Base-by-base conservation (phyloP, 2,329 filamentous ascomycete genomes). In the Phoma herbarum region DNA sequence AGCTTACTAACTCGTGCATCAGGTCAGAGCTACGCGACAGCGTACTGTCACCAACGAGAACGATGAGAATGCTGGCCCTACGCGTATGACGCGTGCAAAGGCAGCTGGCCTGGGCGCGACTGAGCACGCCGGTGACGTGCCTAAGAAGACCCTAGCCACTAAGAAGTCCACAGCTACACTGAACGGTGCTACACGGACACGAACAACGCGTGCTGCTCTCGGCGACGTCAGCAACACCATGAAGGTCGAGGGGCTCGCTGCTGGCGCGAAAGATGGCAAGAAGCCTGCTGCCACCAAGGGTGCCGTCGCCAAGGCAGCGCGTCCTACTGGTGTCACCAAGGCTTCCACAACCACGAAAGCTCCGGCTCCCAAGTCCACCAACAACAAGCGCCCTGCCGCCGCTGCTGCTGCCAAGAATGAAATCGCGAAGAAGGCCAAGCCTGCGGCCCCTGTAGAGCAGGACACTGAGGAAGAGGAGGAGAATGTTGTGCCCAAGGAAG, bases 211-310 rank as follows among this genome's bases (percentile, higher is more conserved):
- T 74, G 86, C 90, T 70, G 93, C 92, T 47, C 85, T 99, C 35
- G 93, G 91, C 58, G 95, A 99, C 82, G 90, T 97, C 69, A 98
- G 93, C 86, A 99, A 99, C 81, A 90, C 96, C 64, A 88, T 88
- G 70, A 98, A 97, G 78, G 85, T 85, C 46, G 90, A 91, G 20
- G 60, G 52, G 33, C 61, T 65, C 16, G 72, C 67, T 61, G 67
- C 65, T 46, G 70, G 55, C 52, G 83, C 79, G 6, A 81, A 79
- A 57, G 79, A 78, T 70, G 86, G 84, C 67, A 96, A 96, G 84
- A 97, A 96, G 84, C 80, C 83, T 44, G 76, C 82, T 35, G 79
- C 79, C 39, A 83, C 82, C 74, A 89, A 84, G 72, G 71, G 73
- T 47, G 88, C 88, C 55, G 82, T 93, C 26, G 86, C 92, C 39